Evolutionary conservation across 352 stramenopile species (phyloP).

Genomic region (Globisporangium yorkense): DNA sequence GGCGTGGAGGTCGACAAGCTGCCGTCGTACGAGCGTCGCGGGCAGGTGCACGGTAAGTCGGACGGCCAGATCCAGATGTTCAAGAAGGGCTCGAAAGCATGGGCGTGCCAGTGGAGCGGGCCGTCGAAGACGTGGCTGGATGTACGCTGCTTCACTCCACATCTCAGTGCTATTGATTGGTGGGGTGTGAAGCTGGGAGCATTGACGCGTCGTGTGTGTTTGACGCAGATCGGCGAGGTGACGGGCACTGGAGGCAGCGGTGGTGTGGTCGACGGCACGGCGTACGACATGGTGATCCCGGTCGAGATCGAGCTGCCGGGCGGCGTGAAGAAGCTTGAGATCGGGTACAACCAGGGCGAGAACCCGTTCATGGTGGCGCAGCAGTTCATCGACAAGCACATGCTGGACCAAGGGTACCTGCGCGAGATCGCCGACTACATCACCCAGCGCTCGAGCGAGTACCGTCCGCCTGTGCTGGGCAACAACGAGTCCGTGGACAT

Average conservation of each 20-base stretch:
- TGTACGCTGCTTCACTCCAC: slow-evolving; percentile 39
- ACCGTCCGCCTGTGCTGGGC: slow-evolving; percentile 62
- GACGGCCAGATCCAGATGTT: slow-evolving; percentile 97
- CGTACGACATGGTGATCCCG: slow-evolving; percentile 95
- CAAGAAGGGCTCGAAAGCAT: slow-evolving; percentile 89
- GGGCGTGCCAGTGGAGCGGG: slow-evolving; percentile 93
- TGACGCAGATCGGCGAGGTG: slow-evolving; percentile 69
- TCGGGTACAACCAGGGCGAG: slow-evolving; percentile 97
- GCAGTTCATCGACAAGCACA: slow-evolving; percentile 95
- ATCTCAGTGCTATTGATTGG: not conserved
- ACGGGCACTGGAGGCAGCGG: slow-evolving; percentile 76
- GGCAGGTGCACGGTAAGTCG: slow-evolving; percentile 62
- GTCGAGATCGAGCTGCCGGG: slow-evolving; percentile 95
- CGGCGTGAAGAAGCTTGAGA: slow-evolving; percentile 91
- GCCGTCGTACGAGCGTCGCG: slow-evolving; percentile 90
- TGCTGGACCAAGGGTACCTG: slow-evolving; percentile 92
- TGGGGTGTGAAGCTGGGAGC: not conserved
- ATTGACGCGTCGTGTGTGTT: not conserved
- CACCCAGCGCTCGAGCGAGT: slow-evolving; percentile 83
- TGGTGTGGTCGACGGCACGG: slow-evolving; percentile 88
- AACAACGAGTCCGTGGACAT: slow-evolving; percentile 20
- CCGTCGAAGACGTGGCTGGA: slow-evolving; percentile 93
- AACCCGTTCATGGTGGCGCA: slow-evolving; percentile 96
- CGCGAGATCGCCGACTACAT: slow-evolving; percentile 96
- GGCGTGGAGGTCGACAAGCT: slow-evolving; percentile 92